A percentile compares a stretch with the other conserved stretches of the same genome.
These are phyloP conservation scores for Neostapfia colusana DNA, from an alignment of 176 grass and related monocot species.

Conservation along the genomic window DNA sequence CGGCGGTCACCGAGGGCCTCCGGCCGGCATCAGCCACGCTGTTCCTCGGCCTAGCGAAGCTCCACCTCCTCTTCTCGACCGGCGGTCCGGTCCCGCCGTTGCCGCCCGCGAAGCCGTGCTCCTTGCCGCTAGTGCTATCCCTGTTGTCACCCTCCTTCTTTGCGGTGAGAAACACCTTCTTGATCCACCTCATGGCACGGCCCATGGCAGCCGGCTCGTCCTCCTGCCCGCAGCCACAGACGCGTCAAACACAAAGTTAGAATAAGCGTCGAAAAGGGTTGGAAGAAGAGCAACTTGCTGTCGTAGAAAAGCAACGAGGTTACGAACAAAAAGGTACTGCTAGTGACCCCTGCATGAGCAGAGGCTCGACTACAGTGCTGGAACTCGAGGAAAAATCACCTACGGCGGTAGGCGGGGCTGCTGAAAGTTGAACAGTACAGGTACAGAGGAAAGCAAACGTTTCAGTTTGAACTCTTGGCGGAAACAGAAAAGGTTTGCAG, in stretches of 20 bases:
- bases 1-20: conserved; percentile 38
- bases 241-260: neutral
- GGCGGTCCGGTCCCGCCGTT: conserved; percentile 9
- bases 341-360: neutral
- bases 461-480: neutral
- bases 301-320: neutral
- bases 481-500: neutral
- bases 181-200: conserved; percentile 78
- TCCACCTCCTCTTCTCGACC: conserved; percentile 82
- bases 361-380: neutral
- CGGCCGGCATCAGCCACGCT: conserved; percentile 37
- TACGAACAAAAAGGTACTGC: neutral
- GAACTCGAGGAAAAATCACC: conserved; percentile 17
- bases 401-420: neutral
- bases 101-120: neutral
- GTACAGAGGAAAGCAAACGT: neutral
- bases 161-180: conserved; percentile 60
- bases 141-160: conserved; percentile 57
- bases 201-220: conserved; percentile 39
- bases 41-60: conserved; percentile 68
- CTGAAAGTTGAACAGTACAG: neutral
- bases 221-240: neutral
- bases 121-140: neutral
- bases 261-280: neutral
- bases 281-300: neutral